These are phyloP conservation scores for Boletellus ananas DNA, from an alignment of 768 basidiomycete genomes.

Conservation along the genomic window DNA sequence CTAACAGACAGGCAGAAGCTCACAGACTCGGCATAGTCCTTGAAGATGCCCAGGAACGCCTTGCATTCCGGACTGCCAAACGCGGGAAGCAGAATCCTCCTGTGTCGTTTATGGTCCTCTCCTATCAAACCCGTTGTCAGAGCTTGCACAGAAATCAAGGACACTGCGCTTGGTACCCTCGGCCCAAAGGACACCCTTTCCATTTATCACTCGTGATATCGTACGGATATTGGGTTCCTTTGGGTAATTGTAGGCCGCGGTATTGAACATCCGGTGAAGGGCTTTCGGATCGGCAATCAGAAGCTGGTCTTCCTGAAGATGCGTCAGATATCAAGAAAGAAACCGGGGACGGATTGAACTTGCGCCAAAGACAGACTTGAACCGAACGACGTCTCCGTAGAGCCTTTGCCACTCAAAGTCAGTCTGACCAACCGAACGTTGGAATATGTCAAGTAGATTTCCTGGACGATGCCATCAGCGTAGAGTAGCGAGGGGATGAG, in stretches of 20 bases:
- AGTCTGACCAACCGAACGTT: not conserved
- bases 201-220: slow-evolving; percentile 16
- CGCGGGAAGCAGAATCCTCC: slow-evolving; percentile 53
- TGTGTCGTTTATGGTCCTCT: slow-evolving; percentile 47
- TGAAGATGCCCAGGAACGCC: slow-evolving; percentile 49
- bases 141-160: slow-evolving; percentile 11
- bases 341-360: not conserved
- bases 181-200: slow-evolving; percentile 38
- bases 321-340: not conserved
- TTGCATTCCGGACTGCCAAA: slow-evolving; percentile 51
- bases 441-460: not conserved
- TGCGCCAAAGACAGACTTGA: slow-evolving; percentile 1
- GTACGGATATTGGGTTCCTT: slow-evolving; percentile 31
- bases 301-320: slow-evolving; percentile 41
- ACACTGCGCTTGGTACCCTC: slow-evolving; percentile 28
- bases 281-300: slow-evolving; percentile 48
- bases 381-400: not conserved
- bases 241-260: slow-evolving; percentile 30
- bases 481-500: not conserved
- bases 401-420: not conserved
- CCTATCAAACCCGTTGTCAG: slow-evolving; percentile 15
- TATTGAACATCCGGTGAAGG: slow-evolving; percentile 35
- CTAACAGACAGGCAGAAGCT: not conserved
- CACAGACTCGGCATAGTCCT: slow-evolving; percentile 30
- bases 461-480: not conserved